Evolutionary conservation across 2,329 filamentous ascomycete species (phyloP), one percentile per base, ranked within the genome.

Genomic region (Verticillium nubilum): DNA sequence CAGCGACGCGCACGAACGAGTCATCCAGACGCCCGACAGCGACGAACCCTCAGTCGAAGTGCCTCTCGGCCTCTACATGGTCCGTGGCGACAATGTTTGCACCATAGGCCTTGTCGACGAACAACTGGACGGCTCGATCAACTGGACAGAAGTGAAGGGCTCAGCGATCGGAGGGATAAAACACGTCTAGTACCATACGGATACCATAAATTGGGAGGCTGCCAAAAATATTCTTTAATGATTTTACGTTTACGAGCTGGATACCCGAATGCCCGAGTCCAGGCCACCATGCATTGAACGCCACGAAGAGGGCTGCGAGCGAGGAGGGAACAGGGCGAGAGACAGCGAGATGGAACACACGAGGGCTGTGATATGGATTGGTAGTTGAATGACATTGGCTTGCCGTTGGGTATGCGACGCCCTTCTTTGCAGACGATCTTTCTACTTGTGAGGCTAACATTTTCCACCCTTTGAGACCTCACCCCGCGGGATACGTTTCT

Each of bases 11-110:
- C 80, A 92, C 62, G 95, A 99, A 75, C 90, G 95, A 65, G 90
- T 97, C 63, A 97, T 99, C 68, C 89, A 91, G 64, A 88, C 90
- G 1, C 83, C 85, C 52, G 93, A 97, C 70, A 92, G 97, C 69
- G 83, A 86, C 47, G 91, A 96, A 67, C 85, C 88, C 0, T 96
- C 90, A 52, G 85, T 87, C 60, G 86, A 95, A 70, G 87, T 95
- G 19, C 86, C 89, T 4, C 86, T 97, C 63, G 95, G 95, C 1
- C 77, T 98, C 5, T 98, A 97, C 73, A 83, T 99, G 60, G 90
- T 99, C 60, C 85, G 95, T 61, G 95, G 95, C 57, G 95, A 99
- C 73, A 97, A 96, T 70, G 94, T 99, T 54, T 93, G 92, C 63
- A 82, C 96, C 17, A 90, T 95, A 60, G 95, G 95, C 2, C 79